Conservation (phyloP, 2,329 filamentous ascomycete species). For the Cercospora sp. region DNA sequence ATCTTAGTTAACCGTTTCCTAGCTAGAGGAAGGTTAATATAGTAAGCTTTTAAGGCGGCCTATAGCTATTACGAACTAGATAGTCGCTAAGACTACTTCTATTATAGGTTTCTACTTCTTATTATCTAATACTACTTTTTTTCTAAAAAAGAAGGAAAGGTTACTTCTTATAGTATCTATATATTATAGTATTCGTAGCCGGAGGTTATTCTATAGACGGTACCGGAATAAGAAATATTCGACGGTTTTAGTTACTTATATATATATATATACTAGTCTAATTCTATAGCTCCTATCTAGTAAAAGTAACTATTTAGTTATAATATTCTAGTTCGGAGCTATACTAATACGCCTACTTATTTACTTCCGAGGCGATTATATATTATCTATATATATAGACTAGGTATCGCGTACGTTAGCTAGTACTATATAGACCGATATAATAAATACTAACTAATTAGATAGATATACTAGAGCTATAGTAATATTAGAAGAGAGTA, state of each 20-base stretch:
- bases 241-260: too few relatives aligned
- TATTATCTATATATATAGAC: not conserved
- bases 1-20: not conserved
- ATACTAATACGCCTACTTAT: too few relatives aligned
- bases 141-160: not conserved
- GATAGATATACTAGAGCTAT: accelerated
- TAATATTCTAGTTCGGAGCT: too few relatives aligned
- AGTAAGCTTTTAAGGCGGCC: not conserved
- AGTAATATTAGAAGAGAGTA: too few relatives aligned
- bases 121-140: not conserved
- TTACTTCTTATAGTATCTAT: not conserved
- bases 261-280: too few relatives aligned
- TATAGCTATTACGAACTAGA: not conserved
- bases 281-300: too few relatives aligned
- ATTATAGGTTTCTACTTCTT: not conserved
- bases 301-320: too few relatives aligned
- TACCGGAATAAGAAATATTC: too few relatives aligned
- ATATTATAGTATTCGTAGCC: not conserved
- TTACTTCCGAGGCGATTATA: not conserved
- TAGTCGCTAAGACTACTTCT: not conserved
- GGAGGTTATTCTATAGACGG: too few relatives aligned
- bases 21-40: not conserved
- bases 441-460: not conserved
- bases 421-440: not conserved
- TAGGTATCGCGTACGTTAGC: not conserved